A percentile compares a stretch with the other conserved stretches of the same genome.
phyloP scores from a whole-genome alignment of 441 rosid genomes.

The Euphorbia corollata region DNA sequence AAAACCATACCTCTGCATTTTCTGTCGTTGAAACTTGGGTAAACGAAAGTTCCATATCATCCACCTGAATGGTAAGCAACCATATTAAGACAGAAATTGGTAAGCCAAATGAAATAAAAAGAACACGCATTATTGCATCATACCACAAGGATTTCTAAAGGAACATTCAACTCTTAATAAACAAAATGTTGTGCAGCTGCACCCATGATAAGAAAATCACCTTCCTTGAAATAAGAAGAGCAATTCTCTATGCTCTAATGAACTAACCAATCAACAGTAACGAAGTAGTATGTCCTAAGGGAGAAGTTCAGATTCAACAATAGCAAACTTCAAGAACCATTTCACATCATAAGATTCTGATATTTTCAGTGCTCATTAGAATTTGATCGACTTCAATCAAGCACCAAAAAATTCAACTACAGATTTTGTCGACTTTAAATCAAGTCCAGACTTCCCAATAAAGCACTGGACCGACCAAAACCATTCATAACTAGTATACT shows the following conservation, averaged over 20 bases:
- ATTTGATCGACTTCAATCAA: not conserved
- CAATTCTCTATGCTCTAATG: not conserved
- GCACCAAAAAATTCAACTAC: not conserved
- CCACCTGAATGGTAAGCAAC: slow-evolving; percentile 42
- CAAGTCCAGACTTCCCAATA: not conserved
- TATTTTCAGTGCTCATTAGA: not conserved
- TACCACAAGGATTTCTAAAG: not conserved
- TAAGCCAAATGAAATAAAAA: not conserved
- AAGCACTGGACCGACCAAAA: not conserved
- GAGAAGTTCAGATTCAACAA: not conserved
- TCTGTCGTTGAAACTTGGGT: slow-evolving; percentile 37
- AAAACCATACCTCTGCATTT: slow-evolving; percentile 40
- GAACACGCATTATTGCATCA: slow-evolving; percentile 2
- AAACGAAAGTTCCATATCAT: slow-evolving; percentile 46
- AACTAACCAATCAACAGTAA: slow-evolving; percentile 1
- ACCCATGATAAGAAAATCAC: not conserved
- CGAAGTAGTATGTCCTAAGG: not conserved
- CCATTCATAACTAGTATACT: not conserved
- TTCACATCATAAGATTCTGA: not conserved
- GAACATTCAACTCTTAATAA: not conserved
- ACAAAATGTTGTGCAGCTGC: not conserved
- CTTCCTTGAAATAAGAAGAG: not conserved
- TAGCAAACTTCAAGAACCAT: not conserved
- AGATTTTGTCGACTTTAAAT: not conserved
- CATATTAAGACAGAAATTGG: slow-evolving; percentile 10